A percentile compares a stretch with the other conserved stretches of the same genome.
Evolutionary conservation across 2,329 filamentous ascomycete genomes (phyloP).

Genomic region (Pseudophaeomoniella oleicola): DNA sequence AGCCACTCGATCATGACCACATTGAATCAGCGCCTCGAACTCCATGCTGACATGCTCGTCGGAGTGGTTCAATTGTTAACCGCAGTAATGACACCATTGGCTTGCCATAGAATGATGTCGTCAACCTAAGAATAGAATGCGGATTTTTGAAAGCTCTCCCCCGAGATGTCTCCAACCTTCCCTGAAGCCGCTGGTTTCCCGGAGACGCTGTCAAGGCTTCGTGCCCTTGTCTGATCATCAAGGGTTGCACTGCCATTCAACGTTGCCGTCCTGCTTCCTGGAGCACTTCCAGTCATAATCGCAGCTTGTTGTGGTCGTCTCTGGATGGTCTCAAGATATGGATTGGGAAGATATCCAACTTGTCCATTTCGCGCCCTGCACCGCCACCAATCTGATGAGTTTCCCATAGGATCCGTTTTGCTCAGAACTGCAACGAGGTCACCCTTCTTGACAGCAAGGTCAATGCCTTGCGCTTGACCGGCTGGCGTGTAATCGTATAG

Average conservation of each 20-base stretch:
- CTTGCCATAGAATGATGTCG: no score
- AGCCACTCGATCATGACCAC: no score
- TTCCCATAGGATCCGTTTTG: conserved; percentile 84
- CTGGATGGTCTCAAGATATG: conserved; percentile 70
- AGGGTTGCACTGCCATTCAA: conserved; percentile 25
- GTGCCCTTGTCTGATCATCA: conserved; percentile 12
- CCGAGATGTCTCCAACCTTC: conserved; percentile 49
- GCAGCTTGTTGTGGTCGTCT: conserved; percentile 27
- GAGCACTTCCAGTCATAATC: conserved; percentile 23
- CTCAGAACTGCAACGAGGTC: conserved; percentile 88
- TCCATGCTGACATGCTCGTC: no score
- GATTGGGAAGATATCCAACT: conserved; percentile 80
- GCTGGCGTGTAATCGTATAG: conserved; percentile 89
- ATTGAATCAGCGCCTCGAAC: no score
- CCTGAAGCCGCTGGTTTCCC: conserved; percentile 10
- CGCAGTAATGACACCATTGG: no score
- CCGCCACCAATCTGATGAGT: conserved; percentile 92
- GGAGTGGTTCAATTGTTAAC: no score
- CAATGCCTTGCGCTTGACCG: conserved; percentile 52
- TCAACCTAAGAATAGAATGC: conserved; percentile 46
- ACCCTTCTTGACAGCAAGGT: conserved; percentile 84
- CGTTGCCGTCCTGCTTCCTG: conserved; percentile 37
- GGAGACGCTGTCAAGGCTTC: conserved; percentile 17
- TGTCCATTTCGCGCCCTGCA: conserved; percentile 81
- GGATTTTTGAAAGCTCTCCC: conserved; percentile 59